A percentile compares a stretch with the other conserved stretches of the same genome.
Conservation (phyloP, 2,329 filamentous ascomycete species). For the Westerdykella sp. region DNA sequence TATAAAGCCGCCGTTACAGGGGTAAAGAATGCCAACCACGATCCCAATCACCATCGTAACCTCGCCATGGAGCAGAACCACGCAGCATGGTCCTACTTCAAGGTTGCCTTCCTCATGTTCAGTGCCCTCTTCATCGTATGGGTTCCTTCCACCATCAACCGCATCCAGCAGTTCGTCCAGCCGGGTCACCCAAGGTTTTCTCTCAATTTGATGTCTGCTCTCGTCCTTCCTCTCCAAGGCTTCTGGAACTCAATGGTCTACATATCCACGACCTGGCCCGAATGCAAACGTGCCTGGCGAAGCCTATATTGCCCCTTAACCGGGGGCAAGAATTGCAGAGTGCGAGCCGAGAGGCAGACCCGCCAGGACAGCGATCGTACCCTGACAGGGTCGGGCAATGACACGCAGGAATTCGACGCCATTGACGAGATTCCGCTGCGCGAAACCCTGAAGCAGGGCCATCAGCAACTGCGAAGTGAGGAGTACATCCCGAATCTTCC, state of each 20-base stretch:
- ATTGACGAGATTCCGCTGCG: slow-evolving; percentile 7
- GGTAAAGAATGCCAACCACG: background rate
- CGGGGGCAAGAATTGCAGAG: too few relatives aligned
- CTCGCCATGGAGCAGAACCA: slow-evolving; percentile 46
- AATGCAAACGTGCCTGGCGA: slow-evolving; percentile 17
- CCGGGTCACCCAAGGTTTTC: slow-evolving; percentile 43
- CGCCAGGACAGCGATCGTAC: slow-evolving; percentile 7
- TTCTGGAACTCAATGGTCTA: slow-evolving; percentile 84
- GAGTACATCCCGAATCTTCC: too few relatives aligned
- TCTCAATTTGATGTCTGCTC: slow-evolving; percentile 63
- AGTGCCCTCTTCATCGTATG: slow-evolving; percentile 65
- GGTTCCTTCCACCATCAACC: slow-evolving; percentile 72
- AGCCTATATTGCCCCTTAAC: too few relatives aligned
- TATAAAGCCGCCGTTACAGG: background rate
- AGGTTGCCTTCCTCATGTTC: slow-evolving; percentile 66
- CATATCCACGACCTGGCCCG: slow-evolving; percentile 34
- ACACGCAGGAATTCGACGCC: slow-evolving; percentile 8
- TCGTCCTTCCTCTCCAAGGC: slow-evolving; percentile 74
- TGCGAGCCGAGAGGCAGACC: background rate
- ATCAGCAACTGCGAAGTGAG: too few relatives aligned
- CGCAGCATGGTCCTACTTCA: slow-evolving; percentile 63
- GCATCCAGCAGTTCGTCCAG: slow-evolving; percentile 63
- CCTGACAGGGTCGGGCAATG: slow-evolving; percentile 1
- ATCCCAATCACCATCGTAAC: slow-evolving; percentile 5
- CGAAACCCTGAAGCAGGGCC: slow-evolving; percentile 6